Base-by-base conservation (phyloP, 2,329 filamentous ascomycete species). In the Elsinoe australis region DNA sequence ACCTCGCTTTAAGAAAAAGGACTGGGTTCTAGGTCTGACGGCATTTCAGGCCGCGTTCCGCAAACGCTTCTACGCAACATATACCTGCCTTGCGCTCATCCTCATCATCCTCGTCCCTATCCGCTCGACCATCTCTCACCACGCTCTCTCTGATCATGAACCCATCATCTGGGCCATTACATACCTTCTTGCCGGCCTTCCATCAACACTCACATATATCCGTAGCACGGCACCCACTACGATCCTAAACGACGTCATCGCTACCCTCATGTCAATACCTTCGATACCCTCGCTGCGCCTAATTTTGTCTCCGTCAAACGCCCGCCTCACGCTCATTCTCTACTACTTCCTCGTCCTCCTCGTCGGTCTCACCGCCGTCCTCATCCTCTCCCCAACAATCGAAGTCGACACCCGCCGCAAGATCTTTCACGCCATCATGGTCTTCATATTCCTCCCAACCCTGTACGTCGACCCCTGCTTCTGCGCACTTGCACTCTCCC, bases 351-450 rank as follows among this genome's bases (percentile, higher is more conserved):
- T 66, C 3, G 79, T 94, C 48, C 75, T 96, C 12, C 62, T 77
- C 12, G 61, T 79, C 1, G 92, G 90, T 1, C 73, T 96, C 28
- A 66, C 79, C 1, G 71, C 87, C 1, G 88, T 95, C n/a, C 68
- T 80, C 7, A 72, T 85, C 3, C 86, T 95, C 5, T 78, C 92
- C 46, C 85, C 83, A 32, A 71, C 86, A 42, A 89, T 85, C 55
- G 89, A 95, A 66, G 90, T 98, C 38, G 92, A 98, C 67, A 98
- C 92, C 1, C 79, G 92, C 42, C 81, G 92, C 44, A 98, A 98
- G 66, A 86, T 96, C 18, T 98, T 98, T 64, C 92, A 98, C 65
- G 94, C 94, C 56, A 95, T 90, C 76, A 96, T 96, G 85, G 90
- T 96, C 5, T 80, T 81, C 49, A 95, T 98, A 87, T 82, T 98